phyloP scores from a whole-genome alignment of 805 yeast genomes.

The Saccharomycopsis lassenensis region DNA sequence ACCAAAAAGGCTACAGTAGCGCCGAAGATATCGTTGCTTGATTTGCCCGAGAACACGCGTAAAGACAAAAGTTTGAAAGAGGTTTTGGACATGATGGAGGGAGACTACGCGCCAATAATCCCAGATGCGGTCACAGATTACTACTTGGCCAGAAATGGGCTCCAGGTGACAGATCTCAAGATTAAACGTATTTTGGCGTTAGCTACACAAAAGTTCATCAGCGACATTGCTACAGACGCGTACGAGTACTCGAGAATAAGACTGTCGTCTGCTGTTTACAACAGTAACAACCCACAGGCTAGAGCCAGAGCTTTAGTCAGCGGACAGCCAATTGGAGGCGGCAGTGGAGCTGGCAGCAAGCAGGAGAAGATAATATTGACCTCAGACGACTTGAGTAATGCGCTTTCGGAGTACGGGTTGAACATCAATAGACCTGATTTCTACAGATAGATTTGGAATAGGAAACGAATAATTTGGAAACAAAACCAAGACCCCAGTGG shows the following conservation, averaged over 20 bases:
- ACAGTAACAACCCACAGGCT: constrained; percentile 75
- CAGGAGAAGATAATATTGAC: constrained; percentile 79
- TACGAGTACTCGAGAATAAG: constrained; percentile 91
- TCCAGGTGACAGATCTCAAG: constrained; percentile 66
- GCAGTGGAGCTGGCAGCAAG: constrained; percentile 31
- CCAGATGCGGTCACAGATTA: constrained; percentile 96
- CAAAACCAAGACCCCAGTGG: no score
- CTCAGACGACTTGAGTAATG: constrained; percentile 87
- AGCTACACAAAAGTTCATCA: constrained; percentile 91
- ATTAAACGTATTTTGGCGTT: constrained; percentile 78
- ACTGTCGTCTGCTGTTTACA: constrained; percentile 77
- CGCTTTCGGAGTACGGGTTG: constrained; percentile 85
- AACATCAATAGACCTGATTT: constrained; percentile 89
- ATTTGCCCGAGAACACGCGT: constrained; percentile 56
- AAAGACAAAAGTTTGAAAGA: constrained; percentile 79
- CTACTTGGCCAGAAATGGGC: constrained; percentile 76
- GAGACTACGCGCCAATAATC: constrained; percentile 77
- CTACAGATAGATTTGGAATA: no score
- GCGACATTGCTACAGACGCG: constrained; percentile 93
- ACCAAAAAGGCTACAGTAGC: constrained; percentile 17
- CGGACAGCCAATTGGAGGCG: constrained; percentile 33
- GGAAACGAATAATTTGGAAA: no score
- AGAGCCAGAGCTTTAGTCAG: constrained; percentile 70
- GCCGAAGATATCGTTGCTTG: constrained; percentile 28
- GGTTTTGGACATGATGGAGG: constrained; percentile 81